Conservation (phyloP, 208 protist species). For the Leptomonas pyrrhocoris region DNA sequence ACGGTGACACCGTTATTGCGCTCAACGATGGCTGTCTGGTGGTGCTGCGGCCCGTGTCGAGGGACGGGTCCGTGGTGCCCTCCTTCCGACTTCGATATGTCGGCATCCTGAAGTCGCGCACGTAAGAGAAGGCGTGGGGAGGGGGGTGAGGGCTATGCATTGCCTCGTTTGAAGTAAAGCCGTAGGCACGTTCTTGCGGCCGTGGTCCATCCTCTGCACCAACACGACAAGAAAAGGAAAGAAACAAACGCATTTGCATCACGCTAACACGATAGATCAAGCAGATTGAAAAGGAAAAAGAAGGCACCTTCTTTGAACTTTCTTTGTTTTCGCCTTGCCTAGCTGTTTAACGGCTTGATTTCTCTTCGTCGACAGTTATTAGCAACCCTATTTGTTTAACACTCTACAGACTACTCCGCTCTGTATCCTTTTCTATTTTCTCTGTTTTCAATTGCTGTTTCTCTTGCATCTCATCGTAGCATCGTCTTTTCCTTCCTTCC, state of each 20-base stretch:
- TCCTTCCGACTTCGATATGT: constrained; percentile 61
- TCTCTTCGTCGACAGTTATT: not conserved
- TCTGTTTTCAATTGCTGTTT: constrained; percentile 8
- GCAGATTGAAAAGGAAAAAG: not conserved
- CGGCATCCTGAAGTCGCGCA: constrained; percentile 23
- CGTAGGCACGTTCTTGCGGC: no score
- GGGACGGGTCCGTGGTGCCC: constrained; percentile 32
- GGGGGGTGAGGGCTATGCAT: constrained; percentile 1
- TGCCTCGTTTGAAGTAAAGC: not conserved
- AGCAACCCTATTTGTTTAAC: not conserved
- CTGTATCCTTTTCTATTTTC: constrained; percentile 11
- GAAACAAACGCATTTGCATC: no score
- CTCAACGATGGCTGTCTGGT: constrained; percentile 45
- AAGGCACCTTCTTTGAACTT: not conserved
- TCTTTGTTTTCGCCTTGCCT: not conserved
- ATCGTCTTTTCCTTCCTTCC: not conserved
- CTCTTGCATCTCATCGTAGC: not conserved
- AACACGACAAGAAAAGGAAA: no score
- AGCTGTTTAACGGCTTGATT: not conserved
- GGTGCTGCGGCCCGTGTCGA: constrained; percentile 47
- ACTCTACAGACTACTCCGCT: not conserved
- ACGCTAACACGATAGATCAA: no score
- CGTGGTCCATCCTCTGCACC: no score
- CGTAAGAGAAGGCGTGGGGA: constrained; percentile 1
- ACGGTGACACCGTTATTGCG: constrained; percentile 55